A percentile compares a stretch with the other conserved stretches of the same genome.
Conservation (phyloP, 148 eudicot species). For the Cornus controversa region DNA sequence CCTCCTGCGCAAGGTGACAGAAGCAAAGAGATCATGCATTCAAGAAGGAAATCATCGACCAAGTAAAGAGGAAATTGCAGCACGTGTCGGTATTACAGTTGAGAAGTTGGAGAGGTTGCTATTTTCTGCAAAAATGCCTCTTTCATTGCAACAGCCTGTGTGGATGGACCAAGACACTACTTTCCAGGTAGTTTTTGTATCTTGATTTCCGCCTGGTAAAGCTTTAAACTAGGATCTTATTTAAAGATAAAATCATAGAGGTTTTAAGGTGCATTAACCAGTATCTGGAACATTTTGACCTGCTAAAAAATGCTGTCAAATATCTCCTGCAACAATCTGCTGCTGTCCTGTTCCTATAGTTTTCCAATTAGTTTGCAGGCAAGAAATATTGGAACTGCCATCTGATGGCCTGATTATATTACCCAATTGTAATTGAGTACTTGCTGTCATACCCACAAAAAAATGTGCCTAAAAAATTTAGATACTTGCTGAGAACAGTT, state of each 20-base stretch:
- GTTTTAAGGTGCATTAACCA: not conserved
- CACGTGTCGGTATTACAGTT: conserved; percentile 66
- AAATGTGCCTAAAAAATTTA: too few relatives aligned
- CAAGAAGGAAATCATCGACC: conserved; percentile 70
- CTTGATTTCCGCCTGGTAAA: conserved; percentile 9
- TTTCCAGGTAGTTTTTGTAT: conserved; percentile 52
- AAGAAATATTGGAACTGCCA: not conserved
- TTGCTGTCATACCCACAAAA: not conserved
- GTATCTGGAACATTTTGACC: not conserved
- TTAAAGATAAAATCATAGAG: not conserved
- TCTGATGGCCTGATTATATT: not conserved
- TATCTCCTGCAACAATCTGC: conserved; percentile 7
- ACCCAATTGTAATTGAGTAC: not conserved
- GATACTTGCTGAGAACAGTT: too few relatives aligned
- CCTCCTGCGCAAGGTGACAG: conserved; percentile 69
- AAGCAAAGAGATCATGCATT: conserved; percentile 60
- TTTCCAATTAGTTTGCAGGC: not conserved
- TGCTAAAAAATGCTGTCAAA: not conserved
- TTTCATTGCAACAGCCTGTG: conserved; percentile 74
- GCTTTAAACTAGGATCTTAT: not conserved
- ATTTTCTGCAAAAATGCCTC: conserved; percentile 48
- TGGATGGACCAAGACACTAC: conserved; percentile 75
- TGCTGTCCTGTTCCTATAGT: not conserved
- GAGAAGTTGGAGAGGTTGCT: conserved; percentile 64
- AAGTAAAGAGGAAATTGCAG: conserved; percentile 65